Base-by-base conservation (phyloP, 768 basidiomycete genomes). In the Kwoniella newhampshirensis region DNA sequence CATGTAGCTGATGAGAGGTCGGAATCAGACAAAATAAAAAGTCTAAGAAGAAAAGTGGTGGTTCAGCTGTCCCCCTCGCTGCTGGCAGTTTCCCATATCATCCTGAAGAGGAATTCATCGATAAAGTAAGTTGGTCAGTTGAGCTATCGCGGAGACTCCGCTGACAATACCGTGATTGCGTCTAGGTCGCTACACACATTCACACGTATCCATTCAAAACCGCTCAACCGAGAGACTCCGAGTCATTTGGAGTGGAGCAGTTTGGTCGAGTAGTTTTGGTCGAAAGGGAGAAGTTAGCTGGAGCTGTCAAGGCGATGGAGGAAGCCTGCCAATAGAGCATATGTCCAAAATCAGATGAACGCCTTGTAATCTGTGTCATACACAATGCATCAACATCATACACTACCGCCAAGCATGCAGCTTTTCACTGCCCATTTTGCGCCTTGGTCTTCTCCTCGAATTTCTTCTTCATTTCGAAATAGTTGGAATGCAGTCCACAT, bases 401-500 rank as follows among this genome's bases (percentile, higher is more conserved):
- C 7, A 6, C n/a, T n/a, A n/a, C n/a, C n/a, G n/a, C n/a, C n/a
- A n/a, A n/a, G n/a, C n/a, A n/a, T n/a, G n/a, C n/a, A n/a, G n/a
- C n/a, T n/a, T n/a, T n/a, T n/a, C n/a, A 43, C 41, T 52, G 51
- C 51, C 21, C 23, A 17, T 17, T 47, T 21, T 32, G 39, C 13
- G 21, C 54, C 32, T 32, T 32, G 6, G 32, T 32, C 32, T 56
- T 56, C 35, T 59, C 59, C 59, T 77, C 75, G 42, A 77, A 78
- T 51, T 63, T 62, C 57, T 65, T 58, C 67, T 78, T 78, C 77
- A 78, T 78, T 64, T 81, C 79, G 70, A 87, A 92, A 74, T 89
- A 94, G 68, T 97, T 90, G 75, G 86, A 84, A 77, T 99, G 94
- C 60, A 99, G 75, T 2, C 96, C 96, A 75, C 96, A 98, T 76